Evolutionary conservation across 768 basidiomycete genomes (phyloP).

Genomic region (Boletus vinaceobasis): DNA sequence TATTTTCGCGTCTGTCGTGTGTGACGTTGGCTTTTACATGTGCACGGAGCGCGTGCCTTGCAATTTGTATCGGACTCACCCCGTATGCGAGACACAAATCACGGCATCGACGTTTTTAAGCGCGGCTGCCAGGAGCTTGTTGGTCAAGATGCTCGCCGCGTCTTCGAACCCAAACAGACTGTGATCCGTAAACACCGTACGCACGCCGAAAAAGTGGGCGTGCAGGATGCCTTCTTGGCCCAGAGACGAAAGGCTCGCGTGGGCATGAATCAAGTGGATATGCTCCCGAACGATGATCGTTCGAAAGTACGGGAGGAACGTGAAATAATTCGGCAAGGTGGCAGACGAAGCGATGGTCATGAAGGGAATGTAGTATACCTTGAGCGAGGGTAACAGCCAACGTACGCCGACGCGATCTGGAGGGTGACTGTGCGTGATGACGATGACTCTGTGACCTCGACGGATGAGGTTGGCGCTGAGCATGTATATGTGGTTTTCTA

Average conservation of each 20-base stretch:
- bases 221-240: conserved; percentile 93
- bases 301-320: conserved; percentile 87
- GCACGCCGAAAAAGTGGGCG: conserved; percentile 79
- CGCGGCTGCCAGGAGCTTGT: conserved; percentile 86
- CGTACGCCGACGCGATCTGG: conserved; percentile 85
- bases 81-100: conserved; percentile 95
- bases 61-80: conserved; percentile 47
- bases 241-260: conserved; percentile 85
- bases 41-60: background rate
- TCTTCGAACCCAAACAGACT: conserved; percentile 96
- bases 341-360: conserved; percentile 87
- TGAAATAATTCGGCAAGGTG: conserved; percentile 91
- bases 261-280: conserved; percentile 85
- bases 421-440: conserved; percentile 90
- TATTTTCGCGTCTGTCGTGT: conserved; percentile 85
- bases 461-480: conserved; percentile 78
- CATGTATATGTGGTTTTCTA: conserved; percentile 96
- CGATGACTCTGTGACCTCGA: conserved; percentile 88
- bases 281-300: conserved; percentile 84
- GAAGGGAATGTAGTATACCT: conserved; percentile 94
- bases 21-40: background rate
- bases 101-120: conserved; percentile 90
- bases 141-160: conserved; percentile 94
- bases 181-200: conserved; percentile 96
- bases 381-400: conserved; percentile 82